Conservation (phyloP, 1,139 yeast species). For the Nakaseomyces glabratus region DNA sequence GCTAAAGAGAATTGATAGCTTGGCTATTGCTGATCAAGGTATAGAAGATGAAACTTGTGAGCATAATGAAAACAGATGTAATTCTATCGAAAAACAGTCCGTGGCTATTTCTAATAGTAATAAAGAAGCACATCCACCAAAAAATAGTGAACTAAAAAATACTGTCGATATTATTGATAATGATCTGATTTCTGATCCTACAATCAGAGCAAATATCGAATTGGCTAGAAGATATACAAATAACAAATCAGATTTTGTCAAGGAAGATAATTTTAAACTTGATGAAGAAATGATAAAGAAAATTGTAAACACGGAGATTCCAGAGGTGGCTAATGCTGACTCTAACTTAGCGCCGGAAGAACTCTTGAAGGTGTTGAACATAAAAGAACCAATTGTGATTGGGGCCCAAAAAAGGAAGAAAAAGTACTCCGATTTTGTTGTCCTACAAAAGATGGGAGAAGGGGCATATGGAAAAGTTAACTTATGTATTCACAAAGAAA, state of each 20-base stretch:
- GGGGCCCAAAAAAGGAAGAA: slow-evolving; percentile 57
- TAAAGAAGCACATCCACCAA: background rate
- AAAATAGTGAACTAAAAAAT: background rate
- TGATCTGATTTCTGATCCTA: background rate
- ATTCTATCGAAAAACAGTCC: background rate
- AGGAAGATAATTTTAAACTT: slow-evolving; percentile 22
- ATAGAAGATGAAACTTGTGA: background rate
- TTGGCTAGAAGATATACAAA: slow-evolving; percentile 19
- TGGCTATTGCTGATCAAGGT: slow-evolving; percentile 3
- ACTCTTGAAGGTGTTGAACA: slow-evolving; percentile 12
- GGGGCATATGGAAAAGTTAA: slow-evolving; percentile 94
- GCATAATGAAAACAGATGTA: background rate
- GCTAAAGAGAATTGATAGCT: background rate
- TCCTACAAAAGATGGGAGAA: slow-evolving; percentile 75
- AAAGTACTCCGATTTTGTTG: slow-evolving; percentile 56
- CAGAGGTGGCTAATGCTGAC: slow-evolving; percentile 6
- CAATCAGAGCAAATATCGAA: slow-evolving; percentile 10
- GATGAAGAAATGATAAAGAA: slow-evolving; percentile 21
- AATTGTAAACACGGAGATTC: slow-evolving; percentile 9
- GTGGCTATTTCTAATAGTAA: background rate
- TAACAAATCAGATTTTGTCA: slow-evolving; percentile 21
- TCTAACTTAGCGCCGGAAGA: slow-evolving; percentile 37
- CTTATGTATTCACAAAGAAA: slow-evolving; percentile 55
- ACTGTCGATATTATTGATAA: background rate
- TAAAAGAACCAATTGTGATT: slow-evolving; percentile 27